These are phyloP conservation scores for Trichoderma parareesei DNA, from an alignment of 495 filamentous ascomycete genomes.

Conservation along the genomic window DNA sequence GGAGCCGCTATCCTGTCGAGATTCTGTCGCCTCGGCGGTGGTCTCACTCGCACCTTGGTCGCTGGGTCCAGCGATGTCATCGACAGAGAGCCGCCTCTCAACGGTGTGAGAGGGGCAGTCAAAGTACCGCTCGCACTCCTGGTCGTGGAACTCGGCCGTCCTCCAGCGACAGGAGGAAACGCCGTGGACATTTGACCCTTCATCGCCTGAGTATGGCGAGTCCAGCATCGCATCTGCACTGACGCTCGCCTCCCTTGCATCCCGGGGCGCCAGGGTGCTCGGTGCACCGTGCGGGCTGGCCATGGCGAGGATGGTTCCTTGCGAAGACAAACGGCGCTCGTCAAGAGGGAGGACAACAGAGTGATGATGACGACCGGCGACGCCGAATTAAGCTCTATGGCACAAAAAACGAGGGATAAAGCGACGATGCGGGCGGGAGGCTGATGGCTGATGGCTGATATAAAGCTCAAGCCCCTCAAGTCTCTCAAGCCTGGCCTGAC, in stretches of 20 bases:
- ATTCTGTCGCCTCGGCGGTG: neutral
- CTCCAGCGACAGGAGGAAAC: slow-evolving; percentile 23
- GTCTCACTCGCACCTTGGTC: neutral
- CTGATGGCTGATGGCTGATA: neutral
- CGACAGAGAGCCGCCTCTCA: slow-evolving; percentile 21
- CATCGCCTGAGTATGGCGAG: neutral
- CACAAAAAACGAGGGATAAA: slow-evolving; percentile 2
- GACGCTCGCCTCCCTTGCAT: slow-evolving; percentile 2
- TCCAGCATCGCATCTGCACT: neutral
- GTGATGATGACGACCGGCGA: neutral
- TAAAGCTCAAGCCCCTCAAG: neutral
- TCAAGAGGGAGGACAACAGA: neutral
- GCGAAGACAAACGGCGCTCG: neutral
- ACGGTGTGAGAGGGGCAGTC: slow-evolving; percentile 36
- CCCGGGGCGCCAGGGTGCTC: slow-evolving; percentile 5
- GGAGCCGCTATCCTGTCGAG: neutral
- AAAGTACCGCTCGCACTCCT: slow-evolving; percentile 36
- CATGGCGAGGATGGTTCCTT: slow-evolving; percentile 2
- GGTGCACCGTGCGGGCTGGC: slow-evolving; percentile 11
- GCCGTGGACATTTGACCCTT: neutral
- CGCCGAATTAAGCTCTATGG: neutral
- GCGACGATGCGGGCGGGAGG: neutral
- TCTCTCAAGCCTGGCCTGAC: neutral
- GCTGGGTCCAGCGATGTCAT: neutral
- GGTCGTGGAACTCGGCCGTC: slow-evolving; percentile 25